These are phyloP conservation scores for Talaromyces sp. DNA, from an alignment of 2,329 filamentous ascomycete genomes.

Conservation along the genomic window DNA sequence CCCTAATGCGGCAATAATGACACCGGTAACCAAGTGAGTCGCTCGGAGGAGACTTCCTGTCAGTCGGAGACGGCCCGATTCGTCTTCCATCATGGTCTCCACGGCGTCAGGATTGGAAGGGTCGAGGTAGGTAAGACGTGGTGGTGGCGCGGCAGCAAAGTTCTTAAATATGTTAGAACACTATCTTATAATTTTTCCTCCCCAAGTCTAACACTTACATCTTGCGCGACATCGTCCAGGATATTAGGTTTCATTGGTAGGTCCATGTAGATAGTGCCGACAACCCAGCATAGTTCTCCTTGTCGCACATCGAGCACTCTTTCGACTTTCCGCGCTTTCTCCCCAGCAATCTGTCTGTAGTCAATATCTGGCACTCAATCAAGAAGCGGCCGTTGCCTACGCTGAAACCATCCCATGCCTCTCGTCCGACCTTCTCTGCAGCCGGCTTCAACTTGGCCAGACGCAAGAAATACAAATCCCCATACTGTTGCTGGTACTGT, in stretches of 20 bases:
- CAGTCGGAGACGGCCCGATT: constrained; percentile 81
- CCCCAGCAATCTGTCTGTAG: constrained; percentile 60
- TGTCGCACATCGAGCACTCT: constrained; percentile 92
- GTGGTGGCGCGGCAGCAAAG: constrained; percentile 80
- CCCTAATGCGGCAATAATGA: constrained; percentile 89
- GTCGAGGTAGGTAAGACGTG: constrained; percentile 70
- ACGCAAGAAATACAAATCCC: constrained; percentile 94
- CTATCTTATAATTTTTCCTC: not conserved
- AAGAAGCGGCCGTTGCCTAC: constrained; percentile 58
- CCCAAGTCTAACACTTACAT: constrained; percentile 52
- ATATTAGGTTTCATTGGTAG: constrained; percentile 96
- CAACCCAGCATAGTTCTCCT: constrained; percentile 91
- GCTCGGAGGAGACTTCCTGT: constrained; percentile 65
- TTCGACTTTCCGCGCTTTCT: constrained; percentile 71
- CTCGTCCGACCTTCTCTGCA: constrained; percentile 68
- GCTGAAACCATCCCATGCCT: constrained; percentile 71
- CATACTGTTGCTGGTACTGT: constrained; percentile 92
- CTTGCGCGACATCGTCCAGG: constrained; percentile 88
- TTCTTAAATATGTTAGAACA: constrained; percentile 51
- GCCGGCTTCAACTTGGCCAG: constrained; percentile 81
- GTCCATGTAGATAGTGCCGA: constrained; percentile 94
- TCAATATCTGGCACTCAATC: constrained; percentile 35
- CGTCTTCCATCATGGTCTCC: constrained; percentile 84
- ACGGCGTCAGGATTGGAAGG: constrained; percentile 42
- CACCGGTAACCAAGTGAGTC: constrained; percentile 80